phyloP scores from a whole-genome alignment of 2,329 filamentous ascomycete genomes.

The Dryadomyces quercus-mongolicae region DNA sequence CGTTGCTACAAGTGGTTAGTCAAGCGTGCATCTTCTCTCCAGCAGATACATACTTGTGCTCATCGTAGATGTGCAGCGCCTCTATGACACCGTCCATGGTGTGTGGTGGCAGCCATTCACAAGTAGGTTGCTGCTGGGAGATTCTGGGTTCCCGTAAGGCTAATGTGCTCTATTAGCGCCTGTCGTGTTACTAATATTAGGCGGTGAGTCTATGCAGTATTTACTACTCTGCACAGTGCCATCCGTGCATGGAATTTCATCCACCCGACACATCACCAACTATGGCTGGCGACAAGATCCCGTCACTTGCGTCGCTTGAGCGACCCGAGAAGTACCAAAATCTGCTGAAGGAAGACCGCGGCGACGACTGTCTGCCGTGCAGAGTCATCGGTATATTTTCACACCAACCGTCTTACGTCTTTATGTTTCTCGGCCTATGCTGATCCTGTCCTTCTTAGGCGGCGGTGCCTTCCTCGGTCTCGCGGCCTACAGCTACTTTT shows the following conservation, averaged over 20 bases:
- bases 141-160: too few relatives aligned
- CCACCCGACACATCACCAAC: not conserved
- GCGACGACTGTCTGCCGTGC: conserved; percentile 59
- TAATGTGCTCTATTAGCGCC: too few relatives aligned
- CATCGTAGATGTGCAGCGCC: conserved; percentile 93
- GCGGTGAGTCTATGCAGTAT: not conserved
- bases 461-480: conserved; percentile 65
- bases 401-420: not conserved
- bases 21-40: not conserved
- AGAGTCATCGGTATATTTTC: conserved; percentile 51
- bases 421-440: not conserved
- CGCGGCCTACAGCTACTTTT: conserved; percentile 65
- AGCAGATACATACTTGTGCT: conserved; percentile 58
- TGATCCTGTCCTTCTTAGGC: conserved; percentile 31
- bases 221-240: not conserved
- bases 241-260: not conserved
- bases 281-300: conserved; percentile 36
- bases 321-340: conserved; percentile 50
- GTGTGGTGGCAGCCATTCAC: not conserved
- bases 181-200: not conserved
- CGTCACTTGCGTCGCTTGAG: conserved; percentile 41
- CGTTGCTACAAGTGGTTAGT: conserved; percentile 41
- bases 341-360: conserved; percentile 41
- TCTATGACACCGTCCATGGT: conserved; percentile 79
- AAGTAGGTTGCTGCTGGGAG: not conserved